Evolutionary conservation across 345 rosid species (phyloP).

Genomic region (Cochlearia excelsa): DNA sequence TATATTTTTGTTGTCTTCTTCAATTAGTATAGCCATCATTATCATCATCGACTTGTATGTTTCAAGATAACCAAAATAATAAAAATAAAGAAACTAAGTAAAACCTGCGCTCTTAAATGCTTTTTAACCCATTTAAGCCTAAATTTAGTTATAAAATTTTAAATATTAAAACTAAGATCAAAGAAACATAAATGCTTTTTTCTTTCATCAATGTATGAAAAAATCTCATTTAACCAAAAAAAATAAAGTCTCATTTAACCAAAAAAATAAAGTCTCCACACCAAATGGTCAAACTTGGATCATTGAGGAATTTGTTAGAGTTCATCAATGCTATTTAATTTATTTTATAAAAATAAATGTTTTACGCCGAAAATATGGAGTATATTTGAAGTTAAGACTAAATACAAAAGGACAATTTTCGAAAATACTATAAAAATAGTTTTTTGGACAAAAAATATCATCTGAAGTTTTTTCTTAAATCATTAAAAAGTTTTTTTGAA

Average conservation of each 20-base stretch:
- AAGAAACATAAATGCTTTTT: conserved; percentile 35
- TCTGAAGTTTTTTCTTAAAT: too few relatives aligned
- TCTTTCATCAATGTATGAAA: conserved; percentile 32
- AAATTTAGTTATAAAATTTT: background rate
- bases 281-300: conserved; percentile 38
- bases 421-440: too few relatives aligned
- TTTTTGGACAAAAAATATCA: too few relatives aligned
- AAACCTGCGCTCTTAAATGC: conserved; percentile 29
- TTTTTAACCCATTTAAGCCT: conserved; percentile 21
- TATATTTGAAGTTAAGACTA: too few relatives aligned
- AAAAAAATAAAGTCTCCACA: conserved; percentile 31
- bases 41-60: conserved; percentile 32
- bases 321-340: conserved; percentile 10
- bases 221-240: too few relatives aligned
- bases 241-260: too few relatives aligned
- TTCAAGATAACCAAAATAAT: conserved; percentile 15
- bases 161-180: conserved; percentile 18
- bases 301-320: conserved; percentile 29
- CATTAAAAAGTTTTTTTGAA: too few relatives aligned
- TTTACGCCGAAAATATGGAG: too few relatives aligned
- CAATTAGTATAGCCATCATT: conserved; percentile 29
- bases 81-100: conserved; percentile 26
- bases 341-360: too few relatives aligned
- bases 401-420: too few relatives aligned
- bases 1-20: conserved; percentile 23